Percentiles rank a stretch among this genome's conserved stretches.
phyloP scores from a whole-genome alignment of 306 rosid genomes.

The Gynostemma pentaphyllum region DNA sequence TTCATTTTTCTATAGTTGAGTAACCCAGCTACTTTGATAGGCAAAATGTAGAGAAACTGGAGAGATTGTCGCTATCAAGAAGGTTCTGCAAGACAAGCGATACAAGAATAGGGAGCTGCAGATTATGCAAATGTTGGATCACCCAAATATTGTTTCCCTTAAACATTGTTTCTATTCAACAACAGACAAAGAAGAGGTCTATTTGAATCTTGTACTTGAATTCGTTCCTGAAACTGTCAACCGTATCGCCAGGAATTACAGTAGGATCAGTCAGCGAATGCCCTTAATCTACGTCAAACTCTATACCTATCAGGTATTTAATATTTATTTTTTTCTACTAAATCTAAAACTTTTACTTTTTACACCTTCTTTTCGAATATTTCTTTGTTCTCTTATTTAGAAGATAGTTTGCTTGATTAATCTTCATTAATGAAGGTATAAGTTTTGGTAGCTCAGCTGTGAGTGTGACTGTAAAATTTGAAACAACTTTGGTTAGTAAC shows the following conservation, averaged over 20 bases:
- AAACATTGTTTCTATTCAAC: slow-evolving; percentile 91
- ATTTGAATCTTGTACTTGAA: slow-evolving; percentile 91
- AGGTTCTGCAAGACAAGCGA: slow-evolving; percentile 98
- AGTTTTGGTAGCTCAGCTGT: neutral
- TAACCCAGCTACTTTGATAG: slow-evolving; percentile 25
- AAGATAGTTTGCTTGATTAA: neutral
- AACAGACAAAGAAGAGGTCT: slow-evolving; percentile 87
- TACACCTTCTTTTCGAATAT: neutral
- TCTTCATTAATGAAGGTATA: neutral
- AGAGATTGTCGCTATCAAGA: slow-evolving; percentile 95
- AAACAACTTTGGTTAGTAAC: neutral
- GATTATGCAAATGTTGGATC: slow-evolving; percentile 99
- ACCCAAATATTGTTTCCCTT: slow-evolving; percentile 84
- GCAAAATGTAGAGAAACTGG: slow-evolving; percentile 99
- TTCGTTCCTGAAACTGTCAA: slow-evolving; percentile 90
- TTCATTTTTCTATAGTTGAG: neutral
- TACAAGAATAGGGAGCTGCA: slow-evolving; percentile 95
- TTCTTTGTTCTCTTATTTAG: neutral
- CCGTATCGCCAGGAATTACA: slow-evolving; percentile 81
- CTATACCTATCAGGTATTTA: slow-evolving; percentile 79
- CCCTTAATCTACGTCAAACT: slow-evolving; percentile 91
- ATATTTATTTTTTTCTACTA: neutral
- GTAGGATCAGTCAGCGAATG: slow-evolving; percentile 87
- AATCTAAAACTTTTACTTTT: neutral
- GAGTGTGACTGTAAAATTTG: neutral